Evolutionary conservation across 148 eudicot species (phyloP).

Genomic region (Heliamphora exappendiculata): DNA sequence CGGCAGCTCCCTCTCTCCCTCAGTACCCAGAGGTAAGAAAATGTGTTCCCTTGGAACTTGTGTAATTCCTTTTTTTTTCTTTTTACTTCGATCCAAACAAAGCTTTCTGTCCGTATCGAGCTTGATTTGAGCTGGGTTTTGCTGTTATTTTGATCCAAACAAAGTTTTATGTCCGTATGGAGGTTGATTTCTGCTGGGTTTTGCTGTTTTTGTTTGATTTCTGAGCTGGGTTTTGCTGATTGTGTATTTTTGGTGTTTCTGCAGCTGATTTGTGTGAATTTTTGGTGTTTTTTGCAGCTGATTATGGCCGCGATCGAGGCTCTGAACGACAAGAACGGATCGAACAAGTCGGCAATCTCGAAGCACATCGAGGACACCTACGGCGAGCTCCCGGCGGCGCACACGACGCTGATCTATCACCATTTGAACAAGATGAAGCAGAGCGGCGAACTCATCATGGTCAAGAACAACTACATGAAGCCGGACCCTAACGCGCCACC

Average conservation of each 20-base stretch:
- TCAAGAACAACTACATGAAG: constrained; percentile 56
- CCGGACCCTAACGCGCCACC: constrained; percentile 32
- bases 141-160: neutral
- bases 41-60: neutral
- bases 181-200: too few species aligned
- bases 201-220: too few species aligned
- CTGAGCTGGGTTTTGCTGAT: too few species aligned
- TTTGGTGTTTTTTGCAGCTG: constrained; percentile 32
- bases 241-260: too few species aligned
- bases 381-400: constrained; percentile 51
- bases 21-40: constrained; percentile 29
- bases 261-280: too few species aligned
- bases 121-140: neutral
- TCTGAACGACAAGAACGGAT: constrained; percentile 42
- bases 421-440: constrained; percentile 44
- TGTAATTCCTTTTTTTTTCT: neutral
- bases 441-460: constrained; percentile 42
- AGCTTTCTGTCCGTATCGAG: neutral
- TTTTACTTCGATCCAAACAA: too few species aligned
- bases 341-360: constrained; percentile 49
- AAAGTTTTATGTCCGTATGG: too few species aligned
- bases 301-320: constrained; percentile 52
- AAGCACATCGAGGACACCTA: constrained; percentile 51
- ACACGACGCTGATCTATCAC: constrained; percentile 53
- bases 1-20: constrained; percentile 12